phyloP scores from a whole-genome alignment of 108 stramenopile genomes.

The Pseudonitzschia multiseries region DNA sequence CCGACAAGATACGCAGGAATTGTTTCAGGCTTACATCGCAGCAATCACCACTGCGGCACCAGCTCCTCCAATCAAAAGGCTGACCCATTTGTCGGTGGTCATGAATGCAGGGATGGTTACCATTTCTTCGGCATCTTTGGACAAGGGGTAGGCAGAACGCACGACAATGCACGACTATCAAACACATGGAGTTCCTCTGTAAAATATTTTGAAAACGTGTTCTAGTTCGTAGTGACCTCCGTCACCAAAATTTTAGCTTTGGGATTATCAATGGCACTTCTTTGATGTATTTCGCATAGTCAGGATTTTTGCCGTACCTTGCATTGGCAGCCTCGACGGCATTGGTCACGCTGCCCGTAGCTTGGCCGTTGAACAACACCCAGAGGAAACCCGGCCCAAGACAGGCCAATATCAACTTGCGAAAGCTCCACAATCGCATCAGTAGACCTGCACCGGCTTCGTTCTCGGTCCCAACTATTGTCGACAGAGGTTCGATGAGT shows the following conservation, averaged over 20 bases:
- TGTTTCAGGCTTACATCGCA: too few species aligned
- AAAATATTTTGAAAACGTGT: too few species aligned
- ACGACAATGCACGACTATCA: too few species aligned
- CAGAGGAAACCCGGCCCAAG: conserved; percentile 64
- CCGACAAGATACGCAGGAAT: too few species aligned
- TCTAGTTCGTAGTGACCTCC: too few species aligned
- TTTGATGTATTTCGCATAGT: conserved; percentile 47
- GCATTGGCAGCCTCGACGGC: conserved; percentile 41
- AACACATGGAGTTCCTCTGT: too few species aligned
- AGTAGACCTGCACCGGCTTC: conserved; percentile 4
- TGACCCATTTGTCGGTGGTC: too few species aligned
- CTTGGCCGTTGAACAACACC: conserved; percentile 61
- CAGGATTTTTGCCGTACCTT: conserved; percentile 64
- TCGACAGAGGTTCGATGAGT: conserved; percentile 30
- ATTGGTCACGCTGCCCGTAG: conserved; percentile 51
- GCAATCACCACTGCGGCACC: too few species aligned
- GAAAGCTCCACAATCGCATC: conserved; percentile 31
- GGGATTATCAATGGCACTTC: conserved; percentile 61
- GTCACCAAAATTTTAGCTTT: conserved; percentile 24
- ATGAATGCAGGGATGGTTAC: too few species aligned
- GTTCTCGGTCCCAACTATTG: neutral
- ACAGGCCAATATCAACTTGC: conserved; percentile 43
- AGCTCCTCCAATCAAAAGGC: too few species aligned
- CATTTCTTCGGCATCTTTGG: too few species aligned
- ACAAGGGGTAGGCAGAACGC: too few species aligned